phyloP scores from a whole-genome alignment of 441 rosid species.

The Populus hybrid region DNA sequence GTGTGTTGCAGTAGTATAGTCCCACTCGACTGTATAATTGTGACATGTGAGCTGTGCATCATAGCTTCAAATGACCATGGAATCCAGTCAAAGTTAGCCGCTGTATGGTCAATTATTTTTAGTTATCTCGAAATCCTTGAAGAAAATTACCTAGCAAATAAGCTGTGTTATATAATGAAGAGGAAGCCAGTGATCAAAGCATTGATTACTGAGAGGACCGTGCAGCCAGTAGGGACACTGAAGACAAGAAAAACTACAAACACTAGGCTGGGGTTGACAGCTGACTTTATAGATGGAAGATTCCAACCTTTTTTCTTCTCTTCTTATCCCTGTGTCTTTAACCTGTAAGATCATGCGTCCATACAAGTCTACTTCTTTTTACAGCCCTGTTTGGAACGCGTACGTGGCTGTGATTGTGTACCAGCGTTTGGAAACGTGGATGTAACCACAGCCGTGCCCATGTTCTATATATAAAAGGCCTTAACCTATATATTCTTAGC shows the following conservation, averaged over 20 bases:
- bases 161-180: not conserved
- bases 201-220: not conserved
- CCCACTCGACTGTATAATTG: too few species aligned
- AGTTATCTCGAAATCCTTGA: too few species aligned
- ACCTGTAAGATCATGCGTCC: not conserved
- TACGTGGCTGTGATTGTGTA: too few species aligned
- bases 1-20: not conserved
- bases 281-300: not conserved
- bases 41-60: too few species aligned
- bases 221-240: not conserved
- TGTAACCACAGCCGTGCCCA: too few species aligned
- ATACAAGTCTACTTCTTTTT: not conserved
- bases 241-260: not conserved
- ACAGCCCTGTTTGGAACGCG: too few species aligned
- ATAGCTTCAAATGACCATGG: not conserved
- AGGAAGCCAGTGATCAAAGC: not conserved
- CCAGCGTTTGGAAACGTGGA: too few species aligned
- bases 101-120: not conserved
- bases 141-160: not conserved
- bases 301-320: constrained; percentile 4
- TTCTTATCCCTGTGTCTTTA: too few species aligned
- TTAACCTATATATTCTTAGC: too few species aligned
- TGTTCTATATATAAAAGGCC: too few species aligned
- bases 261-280: not conserved
- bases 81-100: not conserved